Evolutionary conservation across 805 yeast species (phyloP).

Genomic region (Yarrowia divulgata): DNA sequence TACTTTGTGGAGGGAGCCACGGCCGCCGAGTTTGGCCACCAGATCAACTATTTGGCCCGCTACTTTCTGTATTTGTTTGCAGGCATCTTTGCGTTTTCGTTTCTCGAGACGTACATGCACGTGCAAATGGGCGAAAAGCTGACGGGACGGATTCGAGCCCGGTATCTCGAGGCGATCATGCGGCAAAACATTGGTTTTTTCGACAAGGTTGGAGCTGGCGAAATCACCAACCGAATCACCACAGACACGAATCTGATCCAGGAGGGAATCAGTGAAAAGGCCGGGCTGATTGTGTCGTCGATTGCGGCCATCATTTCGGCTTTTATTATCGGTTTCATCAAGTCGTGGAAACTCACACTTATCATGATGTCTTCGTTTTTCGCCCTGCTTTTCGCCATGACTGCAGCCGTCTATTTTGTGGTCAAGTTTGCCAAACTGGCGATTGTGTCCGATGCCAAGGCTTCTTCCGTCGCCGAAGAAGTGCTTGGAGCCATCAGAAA

Average conservation of each 20-base stretch:
- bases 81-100: constrained; percentile 49
- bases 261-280: constrained; percentile 55
- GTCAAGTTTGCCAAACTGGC: constrained; percentile 45
- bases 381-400: constrained; percentile 48
- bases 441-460: constrained; percentile 46
- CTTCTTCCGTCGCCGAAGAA: constrained; percentile 55
- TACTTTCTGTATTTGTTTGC: constrained; percentile 54
- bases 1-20: constrained; percentile 46
- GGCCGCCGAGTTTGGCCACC: constrained; percentile 48
- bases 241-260: constrained; percentile 53
- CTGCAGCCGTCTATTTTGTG: constrained; percentile 47
- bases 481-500: constrained; percentile 53
- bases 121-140: constrained; percentile 54
- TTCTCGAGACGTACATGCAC: constrained; percentile 51
- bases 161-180: constrained; percentile 51
- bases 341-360: constrained; percentile 51
- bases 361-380: constrained; percentile 51
- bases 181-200: constrained; percentile 55
- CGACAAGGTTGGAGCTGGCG: constrained; percentile 54
- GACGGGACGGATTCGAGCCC: constrained; percentile 52
- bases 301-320: constrained; percentile 53
- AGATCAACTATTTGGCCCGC: constrained; percentile 51
- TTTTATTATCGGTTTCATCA: constrained; percentile 51
- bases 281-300: constrained; percentile 52
- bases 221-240: constrained; percentile 54